Evolutionary conservation across 345 rosid species (phyloP), one percentile per base, ranked within the genome.

Genomic region (Brassica nigra): DNA sequence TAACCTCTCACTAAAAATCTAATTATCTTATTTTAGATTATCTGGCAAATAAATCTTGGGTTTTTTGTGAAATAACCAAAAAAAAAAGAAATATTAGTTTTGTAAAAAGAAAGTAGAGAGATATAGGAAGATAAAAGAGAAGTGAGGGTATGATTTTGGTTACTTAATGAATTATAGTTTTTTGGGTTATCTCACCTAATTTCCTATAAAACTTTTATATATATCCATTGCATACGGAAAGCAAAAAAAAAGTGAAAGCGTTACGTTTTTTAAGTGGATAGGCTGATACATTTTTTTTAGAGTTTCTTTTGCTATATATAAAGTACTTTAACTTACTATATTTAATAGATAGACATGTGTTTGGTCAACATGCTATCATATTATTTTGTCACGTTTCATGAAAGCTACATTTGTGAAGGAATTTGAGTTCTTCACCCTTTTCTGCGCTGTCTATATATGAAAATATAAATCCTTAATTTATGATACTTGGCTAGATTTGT

Each of bases 341-440:
- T 4, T 6, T 66, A 33, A 54, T 65, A 34, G 33, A 55, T 62
- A 64, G 31, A 63, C 33, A 44, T 63, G 68, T 75, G 70, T 47
- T 5, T 79, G 78, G 74, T 68, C 74, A 73, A 67, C 70, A 79
- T 67, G 65, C 23, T 2, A 73, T 73, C 57, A 72, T 42, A 42
- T 30, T 58, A 73, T 66, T 73, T 23, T 78, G 63, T 73, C 82
- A 73, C 74, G 82, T 73, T 79, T 79, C 62, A 49, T 67, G 74
- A 66, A 79, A 79, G 78, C 82, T 71, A 23, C 81, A 78, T 5
- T 65, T 71, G 76, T 14, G 67, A 71, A 78, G 59, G 61, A 78
- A 49, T 64, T 71, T 78, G 30, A 71, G 58, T 28, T 15, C 31
- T 57, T 67, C 2, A 64, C 27, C 28, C 69, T 23, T 33, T 34